Evolutionary conservation across 805 yeast species (phyloP), one percentile per base, ranked within the genome.

Genomic region (Starmerella bombi): DNA sequence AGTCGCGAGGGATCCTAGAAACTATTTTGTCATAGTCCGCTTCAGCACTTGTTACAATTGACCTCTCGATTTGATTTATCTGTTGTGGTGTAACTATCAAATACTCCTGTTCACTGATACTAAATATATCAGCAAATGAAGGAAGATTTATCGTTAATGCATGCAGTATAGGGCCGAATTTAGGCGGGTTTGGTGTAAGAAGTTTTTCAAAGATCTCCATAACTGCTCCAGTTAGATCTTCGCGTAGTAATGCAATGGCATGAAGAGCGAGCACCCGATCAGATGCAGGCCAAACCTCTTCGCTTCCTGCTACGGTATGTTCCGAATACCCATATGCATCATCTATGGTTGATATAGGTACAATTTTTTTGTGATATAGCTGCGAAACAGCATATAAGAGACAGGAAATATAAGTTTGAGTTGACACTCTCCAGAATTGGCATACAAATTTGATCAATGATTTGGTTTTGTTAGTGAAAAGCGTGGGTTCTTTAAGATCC

Each of bases 1-100:
- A 63, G 52, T 71, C 74, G 21, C 79, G 62, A 0, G 93, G 91
- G n/a, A 80, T 61, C 5, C 59, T 58, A 3, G 66, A 62, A 15
- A 72, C 53, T 6, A 69, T 45, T 2, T 60, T 56, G 25, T 66
- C 63, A 43, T 72, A 71, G 45, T 64, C 66, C 9, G 50, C 49
- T 41, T 67, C 72, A 4, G 72, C 66, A 0, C 70, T 62, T 2
- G 58, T 54, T 22, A 62, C 53, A 5, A 72, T 50, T 0, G 63
- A 37, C 25, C 56, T 58, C 27, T 55, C 59, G 9, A 72, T 46
- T 36, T 51, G 53, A 44, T 54, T 58, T 17, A 59, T 43, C 71
- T 77, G 73, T 45, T 63, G 64, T n/a, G 63, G 59, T 2, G 67
- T 47, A 0, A 65, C 67, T 2, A 64, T 47, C 6, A 59, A 57